Conservation (phyloP, 805 yeast genomes). For the Torulaspora maleeae region DNA sequence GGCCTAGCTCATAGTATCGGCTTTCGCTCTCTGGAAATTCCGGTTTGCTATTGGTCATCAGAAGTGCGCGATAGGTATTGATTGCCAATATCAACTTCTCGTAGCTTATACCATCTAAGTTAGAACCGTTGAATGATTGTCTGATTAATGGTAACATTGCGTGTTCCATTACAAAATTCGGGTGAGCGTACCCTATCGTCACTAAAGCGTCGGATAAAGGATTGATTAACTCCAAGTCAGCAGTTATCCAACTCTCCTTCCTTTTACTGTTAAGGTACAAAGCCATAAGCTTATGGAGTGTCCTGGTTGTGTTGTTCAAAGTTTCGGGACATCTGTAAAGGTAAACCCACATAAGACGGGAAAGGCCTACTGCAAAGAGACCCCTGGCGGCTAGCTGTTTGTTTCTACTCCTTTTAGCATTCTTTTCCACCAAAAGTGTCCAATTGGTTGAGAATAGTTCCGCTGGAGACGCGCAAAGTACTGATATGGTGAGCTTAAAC, state of each 20-base stretch:
- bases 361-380: slow-evolving; percentile 56
- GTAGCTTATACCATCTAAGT: slow-evolving; percentile 57
- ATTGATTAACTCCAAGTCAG: slow-evolving; percentile 56
- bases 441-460: slow-evolving; percentile 69
- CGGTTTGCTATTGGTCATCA: slow-evolving; percentile 66
- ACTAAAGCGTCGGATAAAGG: slow-evolving; percentile 72
- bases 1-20: slow-evolving; percentile 32
- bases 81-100: slow-evolving; percentile 70
- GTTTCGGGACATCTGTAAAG: slow-evolving; percentile 83
- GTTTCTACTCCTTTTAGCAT: slow-evolving; percentile 58
- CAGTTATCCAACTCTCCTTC: slow-evolving; percentile 72
- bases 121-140: slow-evolving; percentile 51
- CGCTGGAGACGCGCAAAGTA: slow-evolving; percentile 75
- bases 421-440: slow-evolving; percentile 62
- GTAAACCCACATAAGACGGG: slow-evolving; percentile 86
- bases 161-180: slow-evolving; percentile 75
- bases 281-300: slow-evolving; percentile 60
- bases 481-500: slow-evolving; percentile 62
- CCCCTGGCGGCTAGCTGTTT: slow-evolving; percentile 50
- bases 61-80: slow-evolving; percentile 64
- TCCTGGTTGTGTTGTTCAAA: slow-evolving; percentile 77
- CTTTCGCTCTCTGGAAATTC: slow-evolving; percentile 57
- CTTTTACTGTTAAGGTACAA: slow-evolving; percentile 50
- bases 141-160: slow-evolving; percentile 66
- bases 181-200: slow-evolving; percentile 70